Evolutionary conservation across 2,329 filamentous ascomycete genomes (phyloP).

Genomic region (Chrysosporium queenslandicum): DNA sequence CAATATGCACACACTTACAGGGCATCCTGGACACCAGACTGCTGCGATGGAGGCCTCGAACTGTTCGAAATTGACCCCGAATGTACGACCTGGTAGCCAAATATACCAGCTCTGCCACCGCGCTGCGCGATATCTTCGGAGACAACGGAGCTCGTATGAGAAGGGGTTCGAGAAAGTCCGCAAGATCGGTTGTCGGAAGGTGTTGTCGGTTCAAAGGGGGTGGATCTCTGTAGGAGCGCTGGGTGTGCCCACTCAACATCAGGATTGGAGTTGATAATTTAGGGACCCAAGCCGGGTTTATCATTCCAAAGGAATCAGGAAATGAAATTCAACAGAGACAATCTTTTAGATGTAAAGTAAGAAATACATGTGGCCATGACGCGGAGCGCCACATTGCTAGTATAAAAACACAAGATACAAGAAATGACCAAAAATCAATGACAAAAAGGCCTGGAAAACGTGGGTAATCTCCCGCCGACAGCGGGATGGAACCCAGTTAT

Average conservation of each 20-base stretch:
- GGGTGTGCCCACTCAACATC: constrained; percentile 21
- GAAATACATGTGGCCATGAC: neutral
- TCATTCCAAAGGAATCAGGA: neutral
- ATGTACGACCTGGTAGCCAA: constrained; percentile 33
- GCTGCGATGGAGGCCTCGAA: constrained; percentile 44
- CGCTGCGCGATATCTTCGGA: constrained; percentile 39
- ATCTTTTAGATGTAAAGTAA: neutral
- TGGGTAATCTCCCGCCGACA: constrained; percentile 16
- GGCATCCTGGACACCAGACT: constrained; percentile 43
- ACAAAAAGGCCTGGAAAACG: constrained; percentile 10
- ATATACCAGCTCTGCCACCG: constrained; percentile 42
- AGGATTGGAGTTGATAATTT: constrained; percentile 17
- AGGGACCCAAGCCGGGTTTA: neutral
- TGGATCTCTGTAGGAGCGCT: constrained; percentile 31
- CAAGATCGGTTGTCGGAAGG: constrained; percentile 35
- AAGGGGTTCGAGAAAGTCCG: constrained; percentile 27
- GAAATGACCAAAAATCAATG: neutral
- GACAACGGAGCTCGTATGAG: constrained; percentile 28
- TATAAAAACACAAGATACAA: constrained; percentile 5
- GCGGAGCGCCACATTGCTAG: neutral
- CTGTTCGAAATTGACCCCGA: constrained; percentile 40
- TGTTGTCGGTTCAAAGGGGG: constrained; percentile 31
- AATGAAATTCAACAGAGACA: neutral
- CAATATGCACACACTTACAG: constrained; percentile 45
- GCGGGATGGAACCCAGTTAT: constrained; percentile 8